These are phyloP conservation scores for Lizonia empirigonia DNA, from an alignment of 2,329 filamentous ascomycete species.

Conservation along the genomic window DNA sequence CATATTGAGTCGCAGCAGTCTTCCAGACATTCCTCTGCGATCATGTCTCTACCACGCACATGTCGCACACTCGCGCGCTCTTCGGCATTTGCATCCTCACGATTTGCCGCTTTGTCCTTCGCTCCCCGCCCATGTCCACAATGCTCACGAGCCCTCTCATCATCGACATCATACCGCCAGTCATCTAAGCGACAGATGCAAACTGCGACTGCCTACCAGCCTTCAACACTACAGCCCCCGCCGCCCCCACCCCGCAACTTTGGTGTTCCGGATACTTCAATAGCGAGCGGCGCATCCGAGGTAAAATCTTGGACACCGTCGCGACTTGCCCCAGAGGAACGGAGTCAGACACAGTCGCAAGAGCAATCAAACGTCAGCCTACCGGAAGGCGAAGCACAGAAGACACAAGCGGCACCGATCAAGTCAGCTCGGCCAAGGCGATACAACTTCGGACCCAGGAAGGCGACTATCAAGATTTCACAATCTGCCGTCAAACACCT, in stretches of 20 bases:
- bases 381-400: slow-evolving; percentile 70
- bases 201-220: slow-evolving; percentile 68
- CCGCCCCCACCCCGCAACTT: slow-evolving; percentile 65
- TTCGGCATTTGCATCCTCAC: slow-evolving; percentile 28
- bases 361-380: slow-evolving; percentile 54
- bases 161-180: slow-evolving; percentile 43
- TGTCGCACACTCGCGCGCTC: slow-evolving; percentile 33
- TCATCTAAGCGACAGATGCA: slow-evolving; percentile 58
- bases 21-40: slow-evolving; percentile 12
- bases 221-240: slow-evolving; percentile 61
- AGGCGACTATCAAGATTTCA: slow-evolving; percentile 89
- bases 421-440: slow-evolving; percentile 62
- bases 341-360: slow-evolving; percentile 20
- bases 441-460: slow-evolving; percentile 76
- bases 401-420: slow-evolving; percentile 57
- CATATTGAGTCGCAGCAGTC: slow-evolving; percentile 3
- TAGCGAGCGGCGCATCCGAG: slow-evolving; percentile 58
- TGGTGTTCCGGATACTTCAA: slow-evolving; percentile 65
- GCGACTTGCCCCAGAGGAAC: slow-evolving; percentile 40
- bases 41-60: slow-evolving; percentile 42
- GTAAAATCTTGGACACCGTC: slow-evolving; percentile 57
- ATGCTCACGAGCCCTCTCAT: slow-evolving; percentile 55
- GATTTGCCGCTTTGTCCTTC: slow-evolving; percentile 34
- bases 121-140: slow-evolving; percentile 47
- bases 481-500: slow-evolving; percentile 80